phyloP scores from a whole-genome alignment of 352 stramenopile genomes.

The Thalassiosira gravida region DNA sequence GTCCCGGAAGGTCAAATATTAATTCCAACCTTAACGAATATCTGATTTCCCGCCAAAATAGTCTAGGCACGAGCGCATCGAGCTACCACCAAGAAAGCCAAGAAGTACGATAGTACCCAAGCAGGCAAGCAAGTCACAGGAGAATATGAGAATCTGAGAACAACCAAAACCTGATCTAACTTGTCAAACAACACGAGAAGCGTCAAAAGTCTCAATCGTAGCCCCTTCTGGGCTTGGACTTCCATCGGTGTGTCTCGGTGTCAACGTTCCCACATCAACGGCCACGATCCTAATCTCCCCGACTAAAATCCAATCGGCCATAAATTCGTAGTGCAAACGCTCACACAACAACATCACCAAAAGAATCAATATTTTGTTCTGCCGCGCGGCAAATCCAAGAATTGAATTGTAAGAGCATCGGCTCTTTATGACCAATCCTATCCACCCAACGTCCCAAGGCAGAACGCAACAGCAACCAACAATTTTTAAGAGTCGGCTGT shows the following conservation, averaged over 20 bases:
- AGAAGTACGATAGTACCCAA: background rate
- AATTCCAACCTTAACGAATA: background rate
- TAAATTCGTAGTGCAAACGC: conserved; percentile 18
- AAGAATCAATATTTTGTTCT: too few species aligned
- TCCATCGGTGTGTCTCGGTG: background rate
- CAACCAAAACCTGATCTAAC: background rate
- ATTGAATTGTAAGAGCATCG: too few species aligned
- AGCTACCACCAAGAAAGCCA: conserved; percentile 2
- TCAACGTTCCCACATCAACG: background rate
- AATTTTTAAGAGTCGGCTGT: too few species aligned
- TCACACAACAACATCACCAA: too few species aligned
- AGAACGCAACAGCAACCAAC: too few species aligned
- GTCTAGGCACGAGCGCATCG: background rate
- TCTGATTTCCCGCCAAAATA: conserved; percentile 24
- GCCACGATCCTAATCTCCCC: conserved; percentile 1
- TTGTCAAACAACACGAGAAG: conserved; percentile 1
- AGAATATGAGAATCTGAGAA: background rate
- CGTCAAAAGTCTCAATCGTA: background rate
- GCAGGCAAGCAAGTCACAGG: background rate
- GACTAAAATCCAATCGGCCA: conserved; percentile 37
- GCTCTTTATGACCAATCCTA: too few species aligned
- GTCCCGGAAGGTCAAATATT: conserved; percentile 2
- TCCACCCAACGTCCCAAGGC: too few species aligned
- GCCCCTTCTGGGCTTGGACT: background rate
- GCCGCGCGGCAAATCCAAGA: too few species aligned